A percentile compares a stretch with the other conserved stretches of the same genome.
Conservation (phyloP, 2,329 filamentous ascomycete species). For the Myriosclerotinia scirpicola region DNA sequence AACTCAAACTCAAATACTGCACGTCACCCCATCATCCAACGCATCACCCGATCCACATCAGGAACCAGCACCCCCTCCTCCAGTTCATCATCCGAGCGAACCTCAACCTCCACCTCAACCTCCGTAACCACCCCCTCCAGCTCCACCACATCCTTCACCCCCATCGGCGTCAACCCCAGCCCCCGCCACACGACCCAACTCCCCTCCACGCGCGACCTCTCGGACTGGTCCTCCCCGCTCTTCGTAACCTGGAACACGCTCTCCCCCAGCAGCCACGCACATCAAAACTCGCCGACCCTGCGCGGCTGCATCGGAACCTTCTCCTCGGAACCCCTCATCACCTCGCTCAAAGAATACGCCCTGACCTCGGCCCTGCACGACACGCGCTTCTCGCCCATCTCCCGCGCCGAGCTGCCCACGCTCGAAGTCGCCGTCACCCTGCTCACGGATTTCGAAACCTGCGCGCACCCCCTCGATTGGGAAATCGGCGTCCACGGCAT, state of each 20-base stretch:
- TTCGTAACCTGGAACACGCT: slow-evolving; percentile 88
- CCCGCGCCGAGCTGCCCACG: slow-evolving; percentile 53
- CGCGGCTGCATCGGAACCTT: slow-evolving; percentile 98
- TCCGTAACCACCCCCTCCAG: slow-evolving; percentile 48
- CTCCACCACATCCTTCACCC: slow-evolving; percentile 42
- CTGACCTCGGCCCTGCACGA: slow-evolving; percentile 72
- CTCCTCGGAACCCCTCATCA: slow-evolving; percentile 68
- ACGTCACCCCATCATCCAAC: slow-evolving; percentile 29
- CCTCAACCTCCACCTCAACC: slow-evolving; percentile 34
- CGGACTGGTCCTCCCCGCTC: slow-evolving; percentile 61
- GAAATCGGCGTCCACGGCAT: slow-evolving; percentile 81
- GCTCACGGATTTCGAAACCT: slow-evolving; percentile 80
- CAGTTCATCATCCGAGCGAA: slow-evolving; percentile 21
- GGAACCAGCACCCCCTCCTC: slow-evolving; percentile 15
- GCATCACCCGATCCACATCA: slow-evolving; percentile 25
- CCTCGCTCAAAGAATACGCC: slow-evolving; percentile 77
- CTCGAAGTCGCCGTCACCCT: slow-evolving; percentile 74
- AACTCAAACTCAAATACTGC: slow-evolving; percentile 14
- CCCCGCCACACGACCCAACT: slow-evolving; percentile 32
- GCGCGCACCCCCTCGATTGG: slow-evolving; percentile 77
- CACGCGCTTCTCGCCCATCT: slow-evolving; percentile 59
- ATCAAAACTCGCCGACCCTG: slow-evolving; percentile 50
- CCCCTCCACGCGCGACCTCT: slow-evolving; percentile 34
- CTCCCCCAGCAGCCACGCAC: slow-evolving; percentile 41
- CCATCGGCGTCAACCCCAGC: slow-evolving; percentile 29